A percentile compares a stretch with the other conserved stretches of the same genome.
phyloP scores from a whole-genome alignment of 1,284 basidiomycete genomes.

The Fomitopsis palustris region DNA sequence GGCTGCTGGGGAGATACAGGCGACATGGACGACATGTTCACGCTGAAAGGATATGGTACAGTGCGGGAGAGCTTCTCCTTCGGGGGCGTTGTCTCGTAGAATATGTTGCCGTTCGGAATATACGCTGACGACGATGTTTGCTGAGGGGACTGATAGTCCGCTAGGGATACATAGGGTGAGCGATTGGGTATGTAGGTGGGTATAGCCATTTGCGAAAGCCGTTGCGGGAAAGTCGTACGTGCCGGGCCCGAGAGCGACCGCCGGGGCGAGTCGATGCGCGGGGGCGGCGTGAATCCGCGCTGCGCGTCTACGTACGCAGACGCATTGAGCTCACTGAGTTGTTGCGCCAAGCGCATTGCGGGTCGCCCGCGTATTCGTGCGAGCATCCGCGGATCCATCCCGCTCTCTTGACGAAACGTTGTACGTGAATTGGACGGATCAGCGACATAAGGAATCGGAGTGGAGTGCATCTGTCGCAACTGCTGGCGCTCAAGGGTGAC shows the following conservation, averaged over 20 bases:
- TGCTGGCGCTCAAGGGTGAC: conserved; percentile 16
- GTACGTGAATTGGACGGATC: conserved; percentile 19
- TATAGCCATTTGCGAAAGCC: conserved; percentile 21
- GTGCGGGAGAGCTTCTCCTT: conserved; percentile 19
- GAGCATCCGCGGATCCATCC: conserved; percentile 22
- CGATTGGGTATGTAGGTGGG: conserved; percentile 18
- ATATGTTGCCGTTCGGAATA: conserved; percentile 21
- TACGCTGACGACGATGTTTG: conserved; percentile 13
- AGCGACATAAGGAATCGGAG: conserved; percentile 13
- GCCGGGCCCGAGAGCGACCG: conserved; percentile 36
- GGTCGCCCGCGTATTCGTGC: conserved; percentile 24
- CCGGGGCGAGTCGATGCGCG: conserved; percentile 29
- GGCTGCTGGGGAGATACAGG: conserved; percentile 9
- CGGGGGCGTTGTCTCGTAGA: conserved; percentile 27
- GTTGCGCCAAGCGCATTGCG: conserved; percentile 16
- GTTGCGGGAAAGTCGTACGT: conserved; percentile 21
- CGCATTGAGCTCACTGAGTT: conserved; percentile 10
- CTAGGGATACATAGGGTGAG: conserved; percentile 18
- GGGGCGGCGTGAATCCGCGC: conserved; percentile 19
- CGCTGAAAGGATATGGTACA: conserved; percentile 12
- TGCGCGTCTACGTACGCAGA: conserved; percentile 10
- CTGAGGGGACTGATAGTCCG: conserved; percentile 15
- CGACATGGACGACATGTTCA: conserved; percentile 12
- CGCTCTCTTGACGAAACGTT: conserved; percentile 10
- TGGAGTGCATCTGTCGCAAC: conserved; percentile 8